Base-by-base conservation (phyloP, 352 stramenopile species). In the Globisporangium emineosum region DNA sequence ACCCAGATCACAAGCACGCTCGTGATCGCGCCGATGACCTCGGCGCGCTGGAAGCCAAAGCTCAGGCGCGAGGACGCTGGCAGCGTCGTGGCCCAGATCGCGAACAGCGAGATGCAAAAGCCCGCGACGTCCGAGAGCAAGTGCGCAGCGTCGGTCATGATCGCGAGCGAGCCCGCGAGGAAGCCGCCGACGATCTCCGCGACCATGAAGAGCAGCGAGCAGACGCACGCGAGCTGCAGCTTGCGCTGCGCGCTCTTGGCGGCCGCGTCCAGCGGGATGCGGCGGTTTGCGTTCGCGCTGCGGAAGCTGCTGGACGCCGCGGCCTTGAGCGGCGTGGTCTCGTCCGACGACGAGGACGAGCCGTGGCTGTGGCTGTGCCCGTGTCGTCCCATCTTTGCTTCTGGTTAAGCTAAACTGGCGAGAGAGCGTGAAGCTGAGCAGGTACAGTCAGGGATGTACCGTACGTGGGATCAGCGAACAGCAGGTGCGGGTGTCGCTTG, bases 111-210 rank as follows among this genome's bases (percentile, higher is more conserved):
- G 66, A 93, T 91, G 63, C 70, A 86, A 62, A 91, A 93, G 29
- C 77, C 79, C 23, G 80, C 81, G 25, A 90, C 79, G 66, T 91
- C 84, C 49, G 80, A 89, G 19, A 91, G 70, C 66, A 94, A 64
- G 64, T 91, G 84, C 51, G 83, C 85, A 15, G 83, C 83, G 69
- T 96, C 88, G 21, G 88, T 93, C 86, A 99, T 90, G 68, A 99
- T 97, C 42, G 97, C 96, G 27, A 99, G 71, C 61, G 88, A 98
- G 56, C 93, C 91, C 0, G 93, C 85, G 29, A 98, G 65, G 33
- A 97, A 90, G n/a, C 96, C 97, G n/a, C 95, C 96, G 23, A 97
- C 70, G 15, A 98, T 75, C 81, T 99, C 97, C 5, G 98, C 83
- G 23, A 96, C 66, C 78, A 99, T 97, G 75, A 99, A 99, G 35